phyloP scores from a whole-genome alignment of 83 land plant genomes.

The Diphasiastrum complanatum region DNA sequence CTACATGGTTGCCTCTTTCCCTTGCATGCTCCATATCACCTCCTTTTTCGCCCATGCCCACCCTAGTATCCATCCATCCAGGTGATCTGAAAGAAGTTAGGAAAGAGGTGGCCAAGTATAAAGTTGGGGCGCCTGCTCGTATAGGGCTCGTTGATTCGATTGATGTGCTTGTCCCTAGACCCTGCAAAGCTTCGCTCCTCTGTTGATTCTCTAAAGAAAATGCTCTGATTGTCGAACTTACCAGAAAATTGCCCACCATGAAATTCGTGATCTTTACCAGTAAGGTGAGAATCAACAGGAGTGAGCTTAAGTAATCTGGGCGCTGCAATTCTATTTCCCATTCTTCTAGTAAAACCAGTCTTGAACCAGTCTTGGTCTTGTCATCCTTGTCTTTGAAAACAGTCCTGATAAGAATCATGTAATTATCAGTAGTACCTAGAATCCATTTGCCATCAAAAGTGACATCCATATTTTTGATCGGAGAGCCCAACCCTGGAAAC shows the following conservation, averaged over 20 bases:
- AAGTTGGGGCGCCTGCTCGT: no score
- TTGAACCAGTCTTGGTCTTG: constrained; percentile 80
- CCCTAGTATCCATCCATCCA: no score
- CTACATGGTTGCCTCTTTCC: no score
- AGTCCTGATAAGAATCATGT: constrained; percentile 83
- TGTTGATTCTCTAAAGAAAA: no score
- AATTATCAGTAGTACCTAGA: constrained; percentile 89
- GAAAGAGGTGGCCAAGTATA: no score
- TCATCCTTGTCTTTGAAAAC: constrained; percentile 91
- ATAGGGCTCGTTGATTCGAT: no score
- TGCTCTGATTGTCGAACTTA: constrained; percentile 21
- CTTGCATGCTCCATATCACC: no score
- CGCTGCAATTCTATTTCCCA: constrained; percentile 92
- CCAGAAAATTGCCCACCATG: constrained; percentile 94
- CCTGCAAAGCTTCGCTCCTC: no score
- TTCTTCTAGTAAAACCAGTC: constrained; percentile 84
- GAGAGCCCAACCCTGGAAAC: constrained; percentile 95
- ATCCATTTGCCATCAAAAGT: constrained; percentile 99
- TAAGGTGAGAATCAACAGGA: constrained; percentile 86
- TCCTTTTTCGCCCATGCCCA: no score
- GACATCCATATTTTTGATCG: constrained; percentile 91
- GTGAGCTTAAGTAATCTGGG: constrained; percentile 91
- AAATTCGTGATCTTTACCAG: constrained; percentile 74
- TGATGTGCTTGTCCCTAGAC: no score
- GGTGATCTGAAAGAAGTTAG: no score